Evolutionary conservation across 1,284 basidiomycete genomes (phyloP), one percentile per base, ranked within the genome.

Genomic region (Apiotrichum sp.): DNA sequence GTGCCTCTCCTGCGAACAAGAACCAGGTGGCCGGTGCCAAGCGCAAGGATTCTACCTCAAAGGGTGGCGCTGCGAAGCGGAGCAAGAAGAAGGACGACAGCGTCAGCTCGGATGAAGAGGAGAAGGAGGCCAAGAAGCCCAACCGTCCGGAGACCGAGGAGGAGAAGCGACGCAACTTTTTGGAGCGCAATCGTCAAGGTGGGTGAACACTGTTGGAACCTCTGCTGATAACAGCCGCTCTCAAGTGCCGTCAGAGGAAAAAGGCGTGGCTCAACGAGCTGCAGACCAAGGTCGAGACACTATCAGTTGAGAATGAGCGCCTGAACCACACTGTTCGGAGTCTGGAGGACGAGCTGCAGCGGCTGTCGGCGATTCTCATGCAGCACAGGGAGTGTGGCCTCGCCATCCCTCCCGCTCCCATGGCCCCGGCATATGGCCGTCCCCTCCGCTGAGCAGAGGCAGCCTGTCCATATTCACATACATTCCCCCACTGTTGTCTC

Each of bases 171-270:
- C 85, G 84, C 74, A 97, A 95, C 77, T 96, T 96, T 76, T 77
- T 97, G 56, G 93, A 96, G 75, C 82, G 93, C 59, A 97, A 96
- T 72, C 81, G 93, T 68, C 93, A 96, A 81, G 92, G 92, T 93
- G 61, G 54, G 79, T 71, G 22, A 32, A 8, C 22, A 14, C 9
- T 29, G 3, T 40, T 47, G 29, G 39, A 22, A 22, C 22, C 22
- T 22, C 29, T 42, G 11, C 39, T 42, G 10, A 42, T n/a, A 31
- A 6, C 70, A 95, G 95, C 95, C 57, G 95, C 95, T 3, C 84
- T 98, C 69, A 98, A 98, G 78, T 98, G 96, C 76, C 89, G 95
- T 41, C 95, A 98, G 74, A 86, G 95, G 55, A 98, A 98, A 77
- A 98, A 98, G 78, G 92, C 92, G 6, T 98, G 96, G 95, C 83